Evolutionary conservation across 164 flowering plant species (phyloP), one percentile per base, ranked within the genome.

Genomic region (Litsea cubeba): DNA sequence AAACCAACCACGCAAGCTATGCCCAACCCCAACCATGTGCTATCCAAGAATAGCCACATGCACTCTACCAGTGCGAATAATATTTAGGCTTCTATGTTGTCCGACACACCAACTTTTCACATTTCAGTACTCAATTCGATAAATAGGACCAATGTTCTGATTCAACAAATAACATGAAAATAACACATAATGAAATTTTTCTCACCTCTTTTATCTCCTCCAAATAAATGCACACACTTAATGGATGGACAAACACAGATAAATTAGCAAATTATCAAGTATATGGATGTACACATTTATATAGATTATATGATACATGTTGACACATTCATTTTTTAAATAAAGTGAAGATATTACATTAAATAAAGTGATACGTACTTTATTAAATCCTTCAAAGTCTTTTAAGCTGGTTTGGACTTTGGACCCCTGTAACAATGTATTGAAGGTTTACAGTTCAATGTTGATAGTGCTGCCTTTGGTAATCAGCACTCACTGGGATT

Each of bases 111-210:
- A 74, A 90, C 90, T 83, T 86, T 89, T 85, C 87, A 92, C 84
- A 90, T 66, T 78, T 92, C 90, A 68, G 97, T 93, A 82, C 97
- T 92, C 86, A 88, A 62, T 70, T 89, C 94, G 24, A 91, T 78
- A 76, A 95, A 91, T 14, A 86, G 28, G 76, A 83, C 87, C 83
- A 92, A 71, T 58, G 88, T 89, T 63, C 94, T 86, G 78, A n/a
- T 58, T 58, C 17, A 60, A 69, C 49, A 65, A 35, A 35, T 3
- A 72, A 50, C 30, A 51, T 14, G 14, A 22, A 24, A 49, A 22
- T 15, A 69, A 23, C 32, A 5, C n/a, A 25, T n/a, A 4, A 0
- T 14, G 4, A 22, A 63, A 63, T 3, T 22, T 63, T 63, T 2
- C n/a, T 24, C 26, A 73, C 1, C 22, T 8, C 46, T 35, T 10